Percentiles rank a stretch among this genome's conserved stretches.
These are phyloP conservation scores for Marsdenia floribunda DNA, from an alignment of 257 asterid species.

Conservation along the genomic window DNA sequence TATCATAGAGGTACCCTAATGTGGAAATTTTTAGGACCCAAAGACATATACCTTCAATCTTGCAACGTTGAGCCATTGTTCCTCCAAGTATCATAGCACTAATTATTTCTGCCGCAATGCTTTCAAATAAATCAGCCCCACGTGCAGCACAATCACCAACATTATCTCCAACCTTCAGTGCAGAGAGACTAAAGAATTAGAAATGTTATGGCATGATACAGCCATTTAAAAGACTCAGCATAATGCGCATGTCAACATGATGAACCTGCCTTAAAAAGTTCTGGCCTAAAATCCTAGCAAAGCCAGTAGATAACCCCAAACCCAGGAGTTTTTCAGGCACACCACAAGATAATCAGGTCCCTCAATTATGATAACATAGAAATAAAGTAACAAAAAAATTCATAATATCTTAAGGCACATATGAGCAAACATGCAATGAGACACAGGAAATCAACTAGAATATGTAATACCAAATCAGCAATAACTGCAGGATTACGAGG, in stretches of 20 bases:
- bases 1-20: not conserved
- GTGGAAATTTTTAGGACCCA: not conserved
- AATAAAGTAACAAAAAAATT: not conserved
- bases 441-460: not conserved
- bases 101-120: slow-evolving; percentile 99
- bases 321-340: slow-evolving; percentile 7
- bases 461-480: slow-evolving; percentile 75
- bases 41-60: slow-evolving; percentile 65
- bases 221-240: not conserved
- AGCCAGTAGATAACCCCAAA: not conserved
- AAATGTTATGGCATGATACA: not conserved
- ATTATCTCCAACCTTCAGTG: slow-evolving; percentile 89
- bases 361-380: not conserved
- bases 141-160: slow-evolving; percentile 99
- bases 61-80: slow-evolving; percentile 92
- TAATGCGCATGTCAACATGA: not conserved
- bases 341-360: not conserved
- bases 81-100: slow-evolving; percentile 99
- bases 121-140: slow-evolving; percentile 98
- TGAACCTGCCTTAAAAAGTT: not conserved
- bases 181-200: slow-evolving; percentile 20
- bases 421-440: not conserved
- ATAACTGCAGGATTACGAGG: slow-evolving; percentile 99
- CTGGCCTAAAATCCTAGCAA: not conserved
- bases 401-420: not conserved